Percentiles rank a stretch among this genome's conserved stretches.
These are phyloP conservation scores for Canavalia ensiformis DNA, from an alignment of 306 rosid species.

Conservation along the genomic window DNA sequence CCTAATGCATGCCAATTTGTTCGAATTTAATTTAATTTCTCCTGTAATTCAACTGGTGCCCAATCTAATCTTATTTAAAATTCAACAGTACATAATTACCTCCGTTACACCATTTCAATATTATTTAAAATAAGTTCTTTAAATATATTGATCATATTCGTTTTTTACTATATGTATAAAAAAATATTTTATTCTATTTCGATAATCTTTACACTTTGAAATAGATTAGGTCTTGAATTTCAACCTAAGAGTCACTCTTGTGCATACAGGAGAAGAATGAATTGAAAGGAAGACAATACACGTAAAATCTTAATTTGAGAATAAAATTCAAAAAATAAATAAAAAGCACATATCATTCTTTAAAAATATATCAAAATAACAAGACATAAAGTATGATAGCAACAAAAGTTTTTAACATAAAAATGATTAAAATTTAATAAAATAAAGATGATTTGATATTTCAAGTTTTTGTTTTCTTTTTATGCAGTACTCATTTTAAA, in stretches of 20 bases:
- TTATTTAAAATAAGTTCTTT: no score
- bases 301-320: no score
- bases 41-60: not conserved
- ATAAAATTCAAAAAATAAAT: not conserved
- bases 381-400: not conserved
- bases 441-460: not conserved
- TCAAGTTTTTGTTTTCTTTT: not conserved
- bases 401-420: not conserved
- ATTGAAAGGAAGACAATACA: no score
- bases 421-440: not conserved
- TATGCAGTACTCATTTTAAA: not conserved
- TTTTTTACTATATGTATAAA: not conserved
- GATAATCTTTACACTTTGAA: no score
- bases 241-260: not conserved
- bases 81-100: not conserved
- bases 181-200: not conserved
- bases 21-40: not conserved
- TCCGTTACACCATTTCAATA: no score
- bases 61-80: not conserved
- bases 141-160: not conserved
- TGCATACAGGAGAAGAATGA: not conserved
- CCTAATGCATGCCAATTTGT: not conserved
- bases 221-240: no score
- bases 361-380: not conserved
- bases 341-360: not conserved